These are phyloP conservation scores for Phytophthora colocasiae DNA, from an alignment of 352 stramenopile genomes.

Conservation along the genomic window DNA sequence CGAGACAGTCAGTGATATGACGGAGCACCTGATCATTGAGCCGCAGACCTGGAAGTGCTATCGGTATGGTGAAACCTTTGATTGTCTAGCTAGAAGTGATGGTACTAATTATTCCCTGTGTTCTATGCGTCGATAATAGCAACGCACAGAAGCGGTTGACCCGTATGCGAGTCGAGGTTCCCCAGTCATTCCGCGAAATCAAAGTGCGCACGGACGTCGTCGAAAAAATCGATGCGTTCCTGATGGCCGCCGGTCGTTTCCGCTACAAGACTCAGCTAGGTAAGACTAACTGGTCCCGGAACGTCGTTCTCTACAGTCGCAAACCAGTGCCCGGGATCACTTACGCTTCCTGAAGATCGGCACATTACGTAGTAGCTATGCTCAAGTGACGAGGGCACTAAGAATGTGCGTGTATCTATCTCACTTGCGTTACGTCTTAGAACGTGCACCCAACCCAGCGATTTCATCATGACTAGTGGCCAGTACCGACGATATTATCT, in stretches of 20 bases:
- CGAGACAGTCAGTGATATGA: constrained; percentile 62
- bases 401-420: constrained; percentile 32
- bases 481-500: constrained; percentile 12
- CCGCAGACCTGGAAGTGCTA: constrained; percentile 90
- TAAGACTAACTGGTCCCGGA: constrained; percentile 86
- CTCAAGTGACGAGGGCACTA: constrained; percentile 9
- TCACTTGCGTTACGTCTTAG: constrained; percentile 6
- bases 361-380: constrained; percentile 14
- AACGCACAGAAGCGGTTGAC: constrained; percentile 76
- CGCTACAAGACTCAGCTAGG: constrained; percentile 65
- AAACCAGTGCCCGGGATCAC: constrained; percentile 50
- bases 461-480: constrained; percentile 20
- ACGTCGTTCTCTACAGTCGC: constrained; percentile 77
- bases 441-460: constrained; percentile 5
- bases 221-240: constrained; percentile 70
- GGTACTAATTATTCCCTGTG: constrained; percentile 11
- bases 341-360: constrained; percentile 36
- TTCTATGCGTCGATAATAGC: constrained; percentile 29
- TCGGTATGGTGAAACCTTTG: constrained; percentile 46
- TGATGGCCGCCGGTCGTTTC: constrained; percentile 66
- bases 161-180: constrained; percentile 56
- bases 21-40: constrained; percentile 80
- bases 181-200: constrained; percentile 65
- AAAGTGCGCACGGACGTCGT: constrained; percentile 69
- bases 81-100: constrained; percentile 2